Evolutionary conservation across 2,329 filamentous ascomycete species (phyloP), one percentile per base, ranked within the genome.

Genomic region (Zymoseptoria brevis): DNA sequence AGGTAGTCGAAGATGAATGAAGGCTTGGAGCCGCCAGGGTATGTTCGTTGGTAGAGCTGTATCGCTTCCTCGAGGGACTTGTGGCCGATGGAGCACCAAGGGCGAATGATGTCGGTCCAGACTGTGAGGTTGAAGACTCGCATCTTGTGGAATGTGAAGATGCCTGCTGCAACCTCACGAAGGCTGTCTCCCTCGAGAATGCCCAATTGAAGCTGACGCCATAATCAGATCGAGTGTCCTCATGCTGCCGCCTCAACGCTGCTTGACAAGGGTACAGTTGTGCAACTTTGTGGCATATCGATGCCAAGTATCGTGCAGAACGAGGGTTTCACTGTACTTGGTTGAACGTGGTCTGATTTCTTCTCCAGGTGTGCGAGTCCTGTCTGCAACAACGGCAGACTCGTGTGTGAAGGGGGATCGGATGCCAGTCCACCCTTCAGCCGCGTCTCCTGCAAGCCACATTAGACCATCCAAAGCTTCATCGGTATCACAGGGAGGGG

Each of bases 21-120:
- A 54, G 76, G 74, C 4, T 67, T 57, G 11, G 66, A 69, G 4
- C 71, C 75, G 7, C 69, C 71, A 0, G 75, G 75, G 57, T 76
- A 76, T 1, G 72, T 75, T 56, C 74, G 75, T 21, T 72, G 68
- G 64, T 75, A 76, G 0, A 78, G 67, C 0, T 63, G 50, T 30
- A 77, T 76, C 52, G 75, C 73, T 55, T 60, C 65, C 30, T 76
- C 70, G 1, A 78, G 69, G 24, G 67, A 71, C 24, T 70, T 71
- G 24, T 76, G 73, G 58, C 72, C 74, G 26, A 78, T 74, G 62
- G 75, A 77, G 66, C 76, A 64, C 62, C 64, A 68, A 1, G 64
- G 62, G 53, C 67, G 67, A 22, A 63, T 64, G n/a, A 62, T 62
- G 60, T 68, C 66, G 13, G 60, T 65, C 48, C 62, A 63, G 56